phyloP scores from a whole-genome alignment of 768 basidiomycete species.

The Tricholoma flavovirens region DNA sequence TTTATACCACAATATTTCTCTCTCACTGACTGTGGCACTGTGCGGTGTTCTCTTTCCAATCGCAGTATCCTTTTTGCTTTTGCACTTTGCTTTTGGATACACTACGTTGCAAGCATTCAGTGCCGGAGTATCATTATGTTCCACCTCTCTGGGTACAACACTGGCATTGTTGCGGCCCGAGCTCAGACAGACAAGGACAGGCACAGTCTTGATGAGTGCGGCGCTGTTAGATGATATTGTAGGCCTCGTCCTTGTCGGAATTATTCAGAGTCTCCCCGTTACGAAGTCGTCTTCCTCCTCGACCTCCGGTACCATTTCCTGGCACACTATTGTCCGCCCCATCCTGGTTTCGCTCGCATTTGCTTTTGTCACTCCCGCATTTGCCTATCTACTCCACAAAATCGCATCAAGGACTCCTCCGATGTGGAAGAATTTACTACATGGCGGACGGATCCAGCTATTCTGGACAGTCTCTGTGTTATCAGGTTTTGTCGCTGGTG shows the following conservation, averaged over 20 bases:
- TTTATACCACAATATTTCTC: constrained; percentile 38
- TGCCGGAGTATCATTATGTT: constrained; percentile 55
- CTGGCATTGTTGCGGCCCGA: constrained; percentile 51
- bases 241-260: constrained; percentile 52
- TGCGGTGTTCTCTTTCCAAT: constrained; percentile 50
- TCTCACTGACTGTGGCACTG: constrained; percentile 44
- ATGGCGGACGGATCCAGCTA: constrained; percentile 19
- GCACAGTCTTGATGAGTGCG: constrained; percentile 53
- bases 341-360: constrained; percentile 52
- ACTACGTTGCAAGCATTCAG: constrained; percentile 45
- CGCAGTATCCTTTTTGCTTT: constrained; percentile 39
- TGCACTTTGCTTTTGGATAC: constrained; percentile 37
- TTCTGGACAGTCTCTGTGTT: constrained; percentile 33
- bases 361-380: constrained; percentile 31
- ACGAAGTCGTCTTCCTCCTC: constrained; percentile 8
- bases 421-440: constrained; percentile 4
- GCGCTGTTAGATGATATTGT: constrained; percentile 64
- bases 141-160: constrained; percentile 64
- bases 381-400: constrained; percentile 19
- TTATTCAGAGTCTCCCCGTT: constrained; percentile 39
- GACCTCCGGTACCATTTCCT: constrained; percentile 13
- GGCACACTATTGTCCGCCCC: constrained; percentile 43
- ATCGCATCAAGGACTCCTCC: constrained; percentile 1
- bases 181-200: constrained; percentile 43
- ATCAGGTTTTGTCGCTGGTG: constrained; percentile 41